Evolutionary conservation across 768 basidiomycete genomes (phyloP), one percentile per base, ranked within the genome.

Genomic region (Lentinula lateritia): DNA sequence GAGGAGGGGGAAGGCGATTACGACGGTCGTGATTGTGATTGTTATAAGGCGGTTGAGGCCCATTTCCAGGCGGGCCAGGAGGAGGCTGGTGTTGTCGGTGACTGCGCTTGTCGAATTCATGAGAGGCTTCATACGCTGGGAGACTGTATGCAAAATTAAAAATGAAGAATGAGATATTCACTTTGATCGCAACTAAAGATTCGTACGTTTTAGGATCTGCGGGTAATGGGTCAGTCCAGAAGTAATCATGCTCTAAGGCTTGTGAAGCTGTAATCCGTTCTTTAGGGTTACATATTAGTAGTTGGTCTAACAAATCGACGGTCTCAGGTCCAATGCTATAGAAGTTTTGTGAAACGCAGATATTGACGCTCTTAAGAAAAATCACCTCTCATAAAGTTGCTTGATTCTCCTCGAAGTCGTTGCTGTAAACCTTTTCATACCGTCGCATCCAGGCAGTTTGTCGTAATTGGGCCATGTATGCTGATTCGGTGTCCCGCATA

Each of bases 191-290:
- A 18, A 48, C 8, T 6, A 42, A 28, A 52, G 43, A 54, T 16
- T 32, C 85, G 61, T 67, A 91, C 91, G 83, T 83, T 72, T 87
- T 90, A 1, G 90, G 91, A 74, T 92, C 90, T 20, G 90, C 90
- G 39, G 95, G 92, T 41, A 93, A 67, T 0, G 96, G 95, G 64
- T 92, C 87, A 0, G 87, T 88, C 92, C 93, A 97, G 73, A 98
- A 97, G 77, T 94, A 98, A 18, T 91, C 87, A 70, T 98, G 94
- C 66, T 95, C 89, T 57, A 98, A 80, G 0, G 95, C 95, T 61
- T 93, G 82, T 2, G 83, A 74, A 8, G 96, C 96, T 1, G 95
- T 94, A 43, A 94, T 82, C 18, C 96, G 83, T 61, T 90, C 83
- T 63, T 80, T 79, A 2, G 96, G 96, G 70, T 98, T 91, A 66